Percentiles rank a stretch among this genome's conserved stretches.
phyloP scores from a whole-genome alignment of 148 eudicot species.

The Tetragonia tetragonoides region DNA sequence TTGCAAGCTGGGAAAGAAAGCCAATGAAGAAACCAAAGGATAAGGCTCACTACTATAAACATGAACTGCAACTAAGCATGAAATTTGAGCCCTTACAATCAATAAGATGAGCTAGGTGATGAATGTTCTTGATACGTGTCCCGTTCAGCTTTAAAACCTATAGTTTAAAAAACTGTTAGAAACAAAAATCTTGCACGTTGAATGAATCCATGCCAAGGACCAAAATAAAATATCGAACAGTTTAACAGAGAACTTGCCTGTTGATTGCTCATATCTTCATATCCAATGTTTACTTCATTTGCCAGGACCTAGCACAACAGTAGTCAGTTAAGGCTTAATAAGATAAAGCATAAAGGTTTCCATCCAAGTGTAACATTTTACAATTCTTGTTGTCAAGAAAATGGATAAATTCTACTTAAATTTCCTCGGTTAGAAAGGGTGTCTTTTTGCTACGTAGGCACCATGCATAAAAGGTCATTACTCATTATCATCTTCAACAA shows the following conservation, averaged over 20 bases:
- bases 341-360: neutral
- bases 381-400: neutral
- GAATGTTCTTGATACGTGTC: conserved; percentile 68
- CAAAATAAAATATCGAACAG: neutral
- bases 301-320: conserved; percentile 62
- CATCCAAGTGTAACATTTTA: neutral
- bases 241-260: conserved; percentile 51
- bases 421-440: neutral
- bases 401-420: neutral
- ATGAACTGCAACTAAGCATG: neutral
- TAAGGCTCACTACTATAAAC: neutral
- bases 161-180: neutral
- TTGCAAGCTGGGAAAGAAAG: conserved; percentile 61
- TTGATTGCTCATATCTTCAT: conserved; percentile 88
- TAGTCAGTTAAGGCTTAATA: neutral
- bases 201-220: neutral
- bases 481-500: neutral
- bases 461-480: neutral
- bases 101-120: conserved; percentile 87
- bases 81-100: conserved; percentile 61
- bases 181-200: too few species aligned
- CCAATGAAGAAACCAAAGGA: conserved; percentile 7
- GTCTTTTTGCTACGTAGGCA: neutral
- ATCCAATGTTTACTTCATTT: conserved; percentile 88
- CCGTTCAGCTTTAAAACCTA: conserved; percentile 92